Evolutionary conservation across 2,329 filamentous ascomycete genomes (phyloP).

Genomic region (Colletotrichum sansevieriae): DNA sequence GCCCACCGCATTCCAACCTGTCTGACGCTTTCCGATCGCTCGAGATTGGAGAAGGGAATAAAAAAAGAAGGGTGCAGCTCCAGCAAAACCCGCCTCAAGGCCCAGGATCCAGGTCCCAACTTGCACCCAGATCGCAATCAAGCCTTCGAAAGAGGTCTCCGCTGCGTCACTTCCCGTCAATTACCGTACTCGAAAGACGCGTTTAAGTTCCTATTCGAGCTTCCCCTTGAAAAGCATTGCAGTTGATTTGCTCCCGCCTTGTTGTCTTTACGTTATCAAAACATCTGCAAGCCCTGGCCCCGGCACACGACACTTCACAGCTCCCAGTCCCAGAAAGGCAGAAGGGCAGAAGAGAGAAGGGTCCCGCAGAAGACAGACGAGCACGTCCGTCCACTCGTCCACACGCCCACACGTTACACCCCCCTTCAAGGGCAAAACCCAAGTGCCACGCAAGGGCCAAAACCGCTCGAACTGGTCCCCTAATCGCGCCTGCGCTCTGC

Average conservation of each 20-base stretch:
- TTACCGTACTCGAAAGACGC: slow-evolving; percentile 23
- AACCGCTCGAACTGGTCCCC: slow-evolving; percentile 39
- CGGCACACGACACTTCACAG: slow-evolving; percentile 34
- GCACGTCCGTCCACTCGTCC: slow-evolving; percentile 33
- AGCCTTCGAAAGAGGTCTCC: slow-evolving; percentile 23
- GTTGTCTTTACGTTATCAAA: slow-evolving; percentile 41
- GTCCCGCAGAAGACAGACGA: slow-evolving; percentile 34
- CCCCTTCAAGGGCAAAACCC: background rate
- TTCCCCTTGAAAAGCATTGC: slow-evolving; percentile 26
- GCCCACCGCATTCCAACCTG: slow-evolving; percentile 7
- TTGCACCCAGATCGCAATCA: slow-evolving; percentile 23
- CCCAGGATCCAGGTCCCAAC: slow-evolving; percentile 12
- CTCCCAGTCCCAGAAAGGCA: slow-evolving; percentile 25
- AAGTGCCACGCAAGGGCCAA: slow-evolving; percentile 7
- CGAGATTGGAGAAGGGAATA: background rate
- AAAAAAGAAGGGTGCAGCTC: slow-evolving; percentile 20
- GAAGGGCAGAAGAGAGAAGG: slow-evolving; percentile 10
- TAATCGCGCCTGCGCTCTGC: slow-evolving; percentile 30
- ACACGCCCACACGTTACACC: slow-evolving; percentile 11
- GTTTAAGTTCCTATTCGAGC: slow-evolving; percentile 27
- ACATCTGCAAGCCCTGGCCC: slow-evolving; percentile 34
- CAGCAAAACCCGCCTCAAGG: slow-evolving; percentile 11
- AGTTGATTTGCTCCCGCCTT: slow-evolving; percentile 35
- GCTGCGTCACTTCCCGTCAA: slow-evolving; percentile 36
- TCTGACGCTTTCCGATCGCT: slow-evolving; percentile 15